A percentile compares a stretch with the other conserved stretches of the same genome.
Conservation (phyloP, 2,329 filamentous ascomycete genomes). For the Talaromyces sp. region DNA sequence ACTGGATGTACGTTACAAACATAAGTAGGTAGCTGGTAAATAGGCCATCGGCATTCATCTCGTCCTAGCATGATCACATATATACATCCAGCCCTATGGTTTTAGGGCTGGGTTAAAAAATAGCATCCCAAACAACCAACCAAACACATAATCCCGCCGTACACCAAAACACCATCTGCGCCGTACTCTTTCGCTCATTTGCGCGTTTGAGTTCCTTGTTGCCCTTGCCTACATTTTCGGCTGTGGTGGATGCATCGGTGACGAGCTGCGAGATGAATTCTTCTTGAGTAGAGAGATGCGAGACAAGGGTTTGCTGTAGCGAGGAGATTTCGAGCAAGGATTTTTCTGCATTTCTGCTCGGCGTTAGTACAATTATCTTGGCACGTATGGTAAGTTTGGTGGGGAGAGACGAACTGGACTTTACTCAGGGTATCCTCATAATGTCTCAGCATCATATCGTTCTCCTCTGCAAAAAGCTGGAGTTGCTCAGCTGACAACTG, state of each 20-base stretch:
- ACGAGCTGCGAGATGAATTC: slow-evolving; percentile 88
- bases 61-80: neutral
- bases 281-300: slow-evolving; percentile 79
- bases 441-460: slow-evolving; percentile 86
- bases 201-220: slow-evolving; percentile 91
- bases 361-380: neutral
- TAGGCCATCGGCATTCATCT: neutral
- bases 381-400: neutral
- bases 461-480: slow-evolving; percentile 90
- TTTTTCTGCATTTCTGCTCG: slow-evolving; percentile 72
- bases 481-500: slow-evolving; percentile 78
- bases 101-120: slow-evolving; percentile 45
- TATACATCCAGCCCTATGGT: neutral
- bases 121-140: slow-evolving; percentile 72
- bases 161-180: slow-evolving; percentile 76
- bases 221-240: slow-evolving; percentile 80
- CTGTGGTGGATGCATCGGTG: slow-evolving; percentile 73
- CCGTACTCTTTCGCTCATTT: slow-evolving; percentile 65
- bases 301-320: slow-evolving; percentile 81
- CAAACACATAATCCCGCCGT: slow-evolving; percentile 71
- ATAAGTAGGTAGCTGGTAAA: neutral
- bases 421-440: slow-evolving; percentile 93
- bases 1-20: slow-evolving; percentile 4
- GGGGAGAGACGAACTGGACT: slow-evolving; percentile 67
- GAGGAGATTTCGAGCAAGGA: slow-evolving; percentile 90